Evolutionary conservation across 768 basidiomycete species (phyloP), one percentile per base, ranked within the genome.

Genomic region (Lactarius sp.): DNA sequence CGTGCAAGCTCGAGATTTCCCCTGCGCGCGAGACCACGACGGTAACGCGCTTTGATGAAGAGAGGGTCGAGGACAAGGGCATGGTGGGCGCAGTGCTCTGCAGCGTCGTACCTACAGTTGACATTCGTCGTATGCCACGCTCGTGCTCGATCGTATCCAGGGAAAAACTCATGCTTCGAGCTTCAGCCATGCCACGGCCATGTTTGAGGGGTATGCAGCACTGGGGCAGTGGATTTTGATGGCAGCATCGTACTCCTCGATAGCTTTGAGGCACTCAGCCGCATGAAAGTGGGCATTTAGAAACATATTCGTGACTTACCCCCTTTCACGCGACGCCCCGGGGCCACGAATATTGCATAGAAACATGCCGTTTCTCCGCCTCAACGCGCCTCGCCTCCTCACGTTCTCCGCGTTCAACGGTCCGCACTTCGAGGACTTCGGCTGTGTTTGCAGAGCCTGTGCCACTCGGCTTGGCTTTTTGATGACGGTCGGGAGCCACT

Each of bases 101-200:
- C 22, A 27, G 22, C 22, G 22, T 27, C 22, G 22, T 27, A 27
- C 22, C 22, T 27, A 27, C 22, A 27, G 22, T 27, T 27, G 22
- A 1, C 22, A 27, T 27, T 27, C 2, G 22, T 27, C 22, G 22
- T 27, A 27, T 27, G 22, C 65, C 22, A 27, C 22, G 22, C 22
- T 27, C 22, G 22, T 27, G 22, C 22, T 27, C 22, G 22, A 27
- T 27, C 22, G 22, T 27, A 27, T 27, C 22, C 22, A 27, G 22
- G 22, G 22, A 27, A 27, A 27, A 27, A 27, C 72, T 49, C 41
- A 72, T 72, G 52, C n/a, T 50, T 75, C 71, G 4, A 81, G 69
- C 64, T 80, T 78, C 14, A 83, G 70, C 66, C 77, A 77, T 0
- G 78, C 73, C 20, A 74, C 74, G 0, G 79, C 75, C 31, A 82